phyloP scores from a whole-genome alignment of 805 yeast genomes.

The Lipomyces yamanashiensis region DNA sequence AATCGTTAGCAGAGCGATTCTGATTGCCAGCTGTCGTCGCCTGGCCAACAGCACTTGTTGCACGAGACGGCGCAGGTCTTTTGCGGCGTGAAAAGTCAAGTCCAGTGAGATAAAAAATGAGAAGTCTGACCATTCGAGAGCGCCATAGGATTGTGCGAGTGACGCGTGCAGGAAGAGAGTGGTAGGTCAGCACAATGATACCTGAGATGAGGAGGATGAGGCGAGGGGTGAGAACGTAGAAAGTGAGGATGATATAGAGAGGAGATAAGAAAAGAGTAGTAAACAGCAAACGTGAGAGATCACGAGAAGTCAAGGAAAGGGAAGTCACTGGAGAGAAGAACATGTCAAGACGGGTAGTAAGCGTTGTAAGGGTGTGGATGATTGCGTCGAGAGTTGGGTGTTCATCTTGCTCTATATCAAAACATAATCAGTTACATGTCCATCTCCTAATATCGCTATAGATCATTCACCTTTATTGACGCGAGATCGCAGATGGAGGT shows the following conservation, averaged over 20 bases:
- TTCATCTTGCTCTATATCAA: slow-evolving; percentile 53
- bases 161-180: slow-evolving; percentile 82
- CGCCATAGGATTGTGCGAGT: slow-evolving; percentile 87
- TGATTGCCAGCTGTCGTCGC: background rate
- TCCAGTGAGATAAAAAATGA: slow-evolving; percentile 85
- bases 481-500: slow-evolving; percentile 38
- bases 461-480: slow-evolving; percentile 34
- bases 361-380: slow-evolving; percentile 72
- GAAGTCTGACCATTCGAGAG: slow-evolving; percentile 67
- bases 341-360: slow-evolving; percentile 76
- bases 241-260: slow-evolving; percentile 69
- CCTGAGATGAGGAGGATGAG: slow-evolving; percentile 64
- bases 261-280: slow-evolving; percentile 89
- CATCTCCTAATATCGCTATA: background rate
- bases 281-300: slow-evolving; percentile 75
- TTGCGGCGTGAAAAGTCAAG: slow-evolving; percentile 59
- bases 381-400: slow-evolving; percentile 88
- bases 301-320: slow-evolving; percentile 68
- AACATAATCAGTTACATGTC: background rate
- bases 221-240: slow-evolving; percentile 73
- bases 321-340: slow-evolving; percentile 79
- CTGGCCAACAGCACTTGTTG: background rate
- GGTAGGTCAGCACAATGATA: slow-evolving; percentile 71
- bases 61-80: background rate
- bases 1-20: background rate